Conservation (phyloP, 495 filamentous ascomycete species). For the Margaritispora aquatica region DNA sequence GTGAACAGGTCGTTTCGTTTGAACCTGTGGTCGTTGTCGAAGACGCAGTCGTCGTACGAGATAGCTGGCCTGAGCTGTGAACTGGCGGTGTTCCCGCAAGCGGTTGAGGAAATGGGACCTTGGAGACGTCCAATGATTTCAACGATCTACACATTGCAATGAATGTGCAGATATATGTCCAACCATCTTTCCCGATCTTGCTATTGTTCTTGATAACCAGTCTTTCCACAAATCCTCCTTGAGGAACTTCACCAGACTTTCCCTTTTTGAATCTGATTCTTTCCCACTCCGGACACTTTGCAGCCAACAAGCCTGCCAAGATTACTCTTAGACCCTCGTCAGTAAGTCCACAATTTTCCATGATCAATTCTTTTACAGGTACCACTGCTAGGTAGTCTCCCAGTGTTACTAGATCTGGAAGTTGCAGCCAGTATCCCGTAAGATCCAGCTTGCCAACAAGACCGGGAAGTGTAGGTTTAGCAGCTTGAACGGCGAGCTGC, state of each 20-base stretch:
- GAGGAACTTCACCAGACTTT: constrained; percentile 29
- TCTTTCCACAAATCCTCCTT: constrained; percentile 74
- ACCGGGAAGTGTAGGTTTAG: constrained; percentile 54
- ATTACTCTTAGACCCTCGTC: constrained; percentile 83
- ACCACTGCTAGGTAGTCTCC: constrained; percentile 93
- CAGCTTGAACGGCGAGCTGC: constrained; percentile 67
- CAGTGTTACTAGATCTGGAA: constrained; percentile 76
- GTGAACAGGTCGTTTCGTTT: constrained; percentile 12
- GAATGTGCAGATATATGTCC: constrained; percentile 87
- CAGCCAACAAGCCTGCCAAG: constrained; percentile 78
- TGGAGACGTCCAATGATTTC: constrained; percentile 79
- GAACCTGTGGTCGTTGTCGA: constrained; percentile 1
- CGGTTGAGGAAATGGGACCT: constrained; percentile 68
- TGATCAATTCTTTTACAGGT: constrained; percentile 73
- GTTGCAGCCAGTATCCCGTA: constrained; percentile 72
- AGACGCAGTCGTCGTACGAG: constrained; percentile 18
- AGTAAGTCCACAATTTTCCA: constrained; percentile 81
- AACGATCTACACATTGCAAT: constrained; percentile 82
- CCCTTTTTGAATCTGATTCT: constrained; percentile 29
- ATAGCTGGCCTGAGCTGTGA: constrained; percentile 1
- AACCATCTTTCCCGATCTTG: constrained; percentile 79
- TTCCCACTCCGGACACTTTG: constrained; percentile 53
- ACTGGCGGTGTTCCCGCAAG: constrained; percentile 3
- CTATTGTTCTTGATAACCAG: constrained; percentile 84
- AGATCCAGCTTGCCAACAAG: constrained; percentile 77